phyloP scores from a whole-genome alignment of 116 monocot species.

The Phalaenopsis hybrid region DNA sequence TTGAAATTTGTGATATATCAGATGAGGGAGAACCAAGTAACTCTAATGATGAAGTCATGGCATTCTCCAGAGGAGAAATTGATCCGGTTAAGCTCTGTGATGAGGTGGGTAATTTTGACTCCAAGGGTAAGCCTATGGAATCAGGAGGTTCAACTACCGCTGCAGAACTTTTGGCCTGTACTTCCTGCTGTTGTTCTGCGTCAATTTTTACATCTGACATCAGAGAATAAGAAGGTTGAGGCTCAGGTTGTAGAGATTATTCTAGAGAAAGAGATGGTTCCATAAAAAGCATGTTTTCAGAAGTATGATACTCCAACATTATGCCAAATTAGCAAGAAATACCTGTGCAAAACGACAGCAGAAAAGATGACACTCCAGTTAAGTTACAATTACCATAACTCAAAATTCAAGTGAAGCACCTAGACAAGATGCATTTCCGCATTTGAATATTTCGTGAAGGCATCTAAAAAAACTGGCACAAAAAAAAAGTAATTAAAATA shows the following conservation, averaged over 20 bases:
- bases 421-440: background rate
- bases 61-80: background rate
- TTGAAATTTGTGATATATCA: slow-evolving; percentile 3
- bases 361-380: background rate
- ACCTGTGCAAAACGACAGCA: background rate
- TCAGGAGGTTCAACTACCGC: background rate
- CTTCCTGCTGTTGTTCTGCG: background rate
- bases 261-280: slow-evolving; percentile 11
- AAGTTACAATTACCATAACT: background rate
- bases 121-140: background rate
- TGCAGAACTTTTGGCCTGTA: background rate
- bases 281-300: slow-evolving; percentile 2
- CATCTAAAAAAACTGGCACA: no score
- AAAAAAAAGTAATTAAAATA: no score
- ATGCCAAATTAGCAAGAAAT: slow-evolving; percentile 10
- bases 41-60: background rate
- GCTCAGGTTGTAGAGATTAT: slow-evolving; percentile 6
- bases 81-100: slow-evolving; percentile 11
- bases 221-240: background rate
- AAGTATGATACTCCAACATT: background rate
- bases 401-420: background rate
- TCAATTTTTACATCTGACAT: slow-evolving; percentile 1
- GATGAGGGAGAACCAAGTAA: background rate
- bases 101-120: background rate
- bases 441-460: no score